Percentiles rank a stretch among this genome's conserved stretches.
phyloP scores from a whole-genome alignment of 495 filamentous ascomycete genomes.

The Aspergillus biplanus region DNA sequence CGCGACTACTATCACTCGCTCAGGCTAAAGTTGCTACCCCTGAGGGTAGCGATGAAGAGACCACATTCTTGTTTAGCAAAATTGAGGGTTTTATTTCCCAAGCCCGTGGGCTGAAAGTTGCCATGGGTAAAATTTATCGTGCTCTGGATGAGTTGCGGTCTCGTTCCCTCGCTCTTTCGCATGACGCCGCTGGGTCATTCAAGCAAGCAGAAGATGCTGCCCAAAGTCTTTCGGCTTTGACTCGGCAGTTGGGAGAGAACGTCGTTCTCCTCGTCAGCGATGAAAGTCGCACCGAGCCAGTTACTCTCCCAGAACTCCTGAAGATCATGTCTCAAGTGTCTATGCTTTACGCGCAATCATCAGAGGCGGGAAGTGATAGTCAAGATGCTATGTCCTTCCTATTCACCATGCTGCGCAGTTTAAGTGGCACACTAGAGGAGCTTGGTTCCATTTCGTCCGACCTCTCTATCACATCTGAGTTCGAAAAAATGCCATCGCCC shows the following conservation, averaged over 20 bases:
- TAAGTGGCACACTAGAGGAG: constrained; percentile 70
- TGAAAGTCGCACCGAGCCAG: constrained; percentile 71
- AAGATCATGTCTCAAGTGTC: constrained; percentile 62
- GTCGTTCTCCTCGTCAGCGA: constrained; percentile 68
- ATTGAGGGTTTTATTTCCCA: constrained; percentile 72
- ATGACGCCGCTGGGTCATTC: constrained; percentile 57
- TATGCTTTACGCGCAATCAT: constrained; percentile 29
- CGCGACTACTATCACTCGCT: constrained; percentile 64
- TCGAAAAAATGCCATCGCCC: constrained; percentile 73
- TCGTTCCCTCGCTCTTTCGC: constrained; percentile 72
- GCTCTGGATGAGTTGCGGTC: constrained; percentile 78
- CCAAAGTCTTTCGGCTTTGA: constrained; percentile 67
- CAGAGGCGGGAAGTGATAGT: constrained; percentile 46
- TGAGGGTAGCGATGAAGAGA: constrained; percentile 60
- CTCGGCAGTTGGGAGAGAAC: constrained; percentile 67
- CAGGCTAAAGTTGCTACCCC: constrained; percentile 55
- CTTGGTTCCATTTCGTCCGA: constrained; percentile 74
- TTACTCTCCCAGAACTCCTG: constrained; percentile 67
- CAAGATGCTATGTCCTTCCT: constrained; percentile 71
- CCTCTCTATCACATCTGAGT: constrained; percentile 80
- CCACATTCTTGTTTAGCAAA: constrained; percentile 68
- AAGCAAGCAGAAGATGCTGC: constrained; percentile 65
- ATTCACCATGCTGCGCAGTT: constrained; percentile 62
- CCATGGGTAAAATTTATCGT: constrained; percentile 76
- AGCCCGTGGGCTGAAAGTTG: constrained; percentile 81